Evolutionary conservation across 768 basidiomycete genomes (phyloP), one percentile per base, ranked within the genome.

Genomic region (Ephemerocybe angulata): DNA sequence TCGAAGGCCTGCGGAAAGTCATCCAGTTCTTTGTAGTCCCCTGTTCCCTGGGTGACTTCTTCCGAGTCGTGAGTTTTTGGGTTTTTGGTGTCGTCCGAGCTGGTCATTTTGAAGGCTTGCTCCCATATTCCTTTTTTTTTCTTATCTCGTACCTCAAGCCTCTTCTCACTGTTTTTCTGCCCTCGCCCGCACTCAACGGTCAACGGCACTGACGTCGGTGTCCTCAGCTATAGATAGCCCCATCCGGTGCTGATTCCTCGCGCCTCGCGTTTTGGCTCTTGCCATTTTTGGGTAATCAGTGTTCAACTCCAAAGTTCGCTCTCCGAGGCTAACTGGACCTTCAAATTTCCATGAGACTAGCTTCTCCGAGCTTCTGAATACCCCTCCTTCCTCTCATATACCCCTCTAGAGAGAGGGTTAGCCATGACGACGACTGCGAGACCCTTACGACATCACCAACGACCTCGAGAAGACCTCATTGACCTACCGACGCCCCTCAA

Each of bases 11-110:
- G n/a, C n/a, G n/a, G n/a, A n/a, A n/a, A n/a, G n/a, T n/a, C n/a
- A n/a, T n/a, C n/a, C n/a, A 35, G 33, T 35, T 8, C 31, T 31
- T 50, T 50, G 48, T 50, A 10, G 17, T 33, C 42, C 21, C 6
- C 28, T 10, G 52, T 44, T 53, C 25, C 52, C 52, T 53, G 42
- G 52, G 52, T n/a, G 30, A 53, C 31, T n/a, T n/a, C n/a, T n/a
- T n/a, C n/a, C n/a, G n/a, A n/a, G n/a, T n/a, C n/a, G n/a, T n/a
- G n/a, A n/a, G n/a, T n/a, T n/a, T n/a, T n/a, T n/a, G n/a, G n/a
- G n/a, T n/a, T n/a, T n/a, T n/a, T n/a, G n/a, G n/a, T n/a, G n/a
- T n/a, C n/a, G n/a, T n/a, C n/a, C n/a, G n/a, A n/a, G n/a, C n/a
- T n/a, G n/a, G n/a, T n/a, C n/a, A n/a, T n/a, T n/a, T n/a, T n/a